A percentile compares a stretch with the other conserved stretches of the same genome.
Evolutionary conservation across 345 rosid genomes (phyloP).

Genomic region (Isatis tinctoria): DNA sequence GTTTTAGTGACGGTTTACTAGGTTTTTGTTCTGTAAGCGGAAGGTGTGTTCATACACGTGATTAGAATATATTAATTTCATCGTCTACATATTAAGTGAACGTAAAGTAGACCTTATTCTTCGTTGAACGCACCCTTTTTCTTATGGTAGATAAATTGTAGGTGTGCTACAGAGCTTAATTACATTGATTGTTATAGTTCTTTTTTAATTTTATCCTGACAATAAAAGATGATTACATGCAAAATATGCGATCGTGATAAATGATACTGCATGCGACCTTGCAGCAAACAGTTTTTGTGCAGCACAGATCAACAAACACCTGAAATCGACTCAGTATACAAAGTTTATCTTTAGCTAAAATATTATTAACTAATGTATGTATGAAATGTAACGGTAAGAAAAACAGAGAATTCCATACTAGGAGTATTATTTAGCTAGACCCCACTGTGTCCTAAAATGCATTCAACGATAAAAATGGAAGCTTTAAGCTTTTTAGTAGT

Average conservation of each 20-base stretch:
- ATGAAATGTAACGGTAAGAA: constrained; percentile 1
- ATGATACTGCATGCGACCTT: no score
- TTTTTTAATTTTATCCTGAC: no score
- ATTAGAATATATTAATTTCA: not conserved
- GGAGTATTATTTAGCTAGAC: not conserved
- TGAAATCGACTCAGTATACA: not conserved
- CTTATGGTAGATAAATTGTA: no score
- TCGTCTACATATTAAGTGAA: no score
- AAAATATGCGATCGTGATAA: no score
- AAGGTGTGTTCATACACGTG: not conserved
- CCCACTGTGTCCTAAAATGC: not conserved
- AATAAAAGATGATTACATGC: no score
- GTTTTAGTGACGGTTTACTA: constrained; percentile 15
- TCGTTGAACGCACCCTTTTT: no score
- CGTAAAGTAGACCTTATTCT: no score
- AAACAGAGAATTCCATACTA: not conserved
- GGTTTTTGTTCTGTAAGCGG: not conserved
- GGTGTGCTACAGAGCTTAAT: no score
- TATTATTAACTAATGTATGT: not conserved
- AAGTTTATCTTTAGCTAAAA: not conserved
- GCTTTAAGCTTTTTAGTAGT: constrained; percentile 7
- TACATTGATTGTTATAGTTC: no score
- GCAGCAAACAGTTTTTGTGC: not conserved
- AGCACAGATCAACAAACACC: not conserved
- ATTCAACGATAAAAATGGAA: not conserved